Evolutionary conservation across 768 basidiomycete species (phyloP).

Genomic region (Dacryopinax primogenitus): DNA sequence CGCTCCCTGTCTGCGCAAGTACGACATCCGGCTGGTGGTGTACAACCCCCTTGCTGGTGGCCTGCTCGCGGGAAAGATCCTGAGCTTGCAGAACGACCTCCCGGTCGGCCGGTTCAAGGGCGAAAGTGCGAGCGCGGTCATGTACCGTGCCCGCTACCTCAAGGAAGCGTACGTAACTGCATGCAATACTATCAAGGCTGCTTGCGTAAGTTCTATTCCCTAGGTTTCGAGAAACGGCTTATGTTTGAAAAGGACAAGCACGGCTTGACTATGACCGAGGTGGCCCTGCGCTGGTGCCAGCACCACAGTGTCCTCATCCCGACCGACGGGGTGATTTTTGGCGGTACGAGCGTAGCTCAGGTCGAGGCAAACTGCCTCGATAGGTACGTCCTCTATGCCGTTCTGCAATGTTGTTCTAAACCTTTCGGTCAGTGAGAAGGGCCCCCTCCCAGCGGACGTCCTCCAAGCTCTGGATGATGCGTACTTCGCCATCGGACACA

Average conservation of each 20-base stretch:
- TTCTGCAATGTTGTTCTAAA: neutral
- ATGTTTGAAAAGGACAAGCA: slow-evolving; percentile 32
- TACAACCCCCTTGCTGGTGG: slow-evolving; percentile 41
- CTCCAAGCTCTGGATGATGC: slow-evolving; percentile 43
- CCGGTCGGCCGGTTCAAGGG: slow-evolving; percentile 8
- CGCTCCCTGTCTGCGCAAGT: slow-evolving; percentile 35
- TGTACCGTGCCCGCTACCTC: slow-evolving; percentile 38
- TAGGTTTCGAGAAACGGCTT: neutral
- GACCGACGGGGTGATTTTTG: slow-evolving; percentile 38
- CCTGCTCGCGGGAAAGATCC: neutral
- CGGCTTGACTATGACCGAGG: slow-evolving; percentile 38
- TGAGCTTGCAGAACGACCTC: neutral
- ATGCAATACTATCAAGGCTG: slow-evolving; percentile 29
- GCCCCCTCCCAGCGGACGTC: slow-evolving; percentile 42
- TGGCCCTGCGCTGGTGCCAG: slow-evolving; percentile 48
- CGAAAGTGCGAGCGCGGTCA: slow-evolving; percentile 28
- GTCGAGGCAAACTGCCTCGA: slow-evolving; percentile 36
- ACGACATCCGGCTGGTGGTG: slow-evolving; percentile 42
- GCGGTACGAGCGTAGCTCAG: slow-evolving; percentile 36
- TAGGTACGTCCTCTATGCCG: slow-evolving; percentile 14
- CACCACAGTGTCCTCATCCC: slow-evolving; percentile 40
- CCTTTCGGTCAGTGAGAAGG: slow-evolving; percentile 31
- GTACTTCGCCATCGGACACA: slow-evolving; percentile 25
- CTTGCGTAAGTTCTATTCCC: neutral
- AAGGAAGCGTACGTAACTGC: slow-evolving; percentile 35